A percentile compares a stretch with the other conserved stretches of the same genome.
Evolutionary conservation across 2,329 filamentous ascomycete genomes (phyloP).

Genomic region (Calycina marina): DNA sequence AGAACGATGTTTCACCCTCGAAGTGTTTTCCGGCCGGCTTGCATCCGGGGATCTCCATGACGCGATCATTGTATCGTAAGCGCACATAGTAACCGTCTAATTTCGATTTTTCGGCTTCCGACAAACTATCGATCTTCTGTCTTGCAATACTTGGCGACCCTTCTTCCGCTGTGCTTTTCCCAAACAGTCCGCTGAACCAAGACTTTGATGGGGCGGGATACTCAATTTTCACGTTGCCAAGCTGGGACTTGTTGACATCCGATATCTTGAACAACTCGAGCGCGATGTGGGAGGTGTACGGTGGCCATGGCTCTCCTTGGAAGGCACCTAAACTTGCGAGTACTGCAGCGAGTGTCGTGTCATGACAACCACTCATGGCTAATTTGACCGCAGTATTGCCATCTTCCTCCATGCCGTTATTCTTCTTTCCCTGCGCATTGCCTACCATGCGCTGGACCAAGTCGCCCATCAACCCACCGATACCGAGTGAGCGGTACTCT

Average conservation of each 20-base stretch:
- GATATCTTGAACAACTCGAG: slow-evolving; percentile 69
- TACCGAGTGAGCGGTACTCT: slow-evolving; percentile 82
- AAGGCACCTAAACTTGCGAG: slow-evolving; percentile 70
- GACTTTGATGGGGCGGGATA: slow-evolving; percentile 4
- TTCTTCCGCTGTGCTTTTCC: slow-evolving; percentile 9
- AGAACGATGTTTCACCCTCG: slow-evolving; percentile 75
- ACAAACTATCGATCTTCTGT: slow-evolving; percentile 40
- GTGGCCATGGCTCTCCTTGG: slow-evolving; percentile 64
- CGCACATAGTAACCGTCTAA: slow-evolving; percentile 75
- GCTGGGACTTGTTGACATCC: slow-evolving; percentile 16
- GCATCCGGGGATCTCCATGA: slow-evolving; percentile 74
- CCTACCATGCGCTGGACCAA: slow-evolving; percentile 62
- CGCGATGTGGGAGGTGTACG: slow-evolving; percentile 83
- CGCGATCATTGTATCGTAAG: slow-evolving; percentile 76
- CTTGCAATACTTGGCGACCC: slow-evolving; percentile 38
- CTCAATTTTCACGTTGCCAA: slow-evolving; percentile 11
- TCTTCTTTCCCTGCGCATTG: slow-evolving; percentile 40
- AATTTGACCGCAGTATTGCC: slow-evolving; percentile 49
- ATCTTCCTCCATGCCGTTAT: slow-evolving; percentile 30
- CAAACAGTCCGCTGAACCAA: slow-evolving; percentile 18
- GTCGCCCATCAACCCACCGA: slow-evolving; percentile 74
- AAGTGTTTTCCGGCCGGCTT: slow-evolving; percentile 64
- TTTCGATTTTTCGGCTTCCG: slow-evolving; percentile 38
- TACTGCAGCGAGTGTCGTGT: slow-evolving; percentile 76
- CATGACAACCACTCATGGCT: slow-evolving; percentile 74